Evolutionary conservation across 169 alveolate species (phyloP).

Genomic region (Plasmodium fragile): DNA sequence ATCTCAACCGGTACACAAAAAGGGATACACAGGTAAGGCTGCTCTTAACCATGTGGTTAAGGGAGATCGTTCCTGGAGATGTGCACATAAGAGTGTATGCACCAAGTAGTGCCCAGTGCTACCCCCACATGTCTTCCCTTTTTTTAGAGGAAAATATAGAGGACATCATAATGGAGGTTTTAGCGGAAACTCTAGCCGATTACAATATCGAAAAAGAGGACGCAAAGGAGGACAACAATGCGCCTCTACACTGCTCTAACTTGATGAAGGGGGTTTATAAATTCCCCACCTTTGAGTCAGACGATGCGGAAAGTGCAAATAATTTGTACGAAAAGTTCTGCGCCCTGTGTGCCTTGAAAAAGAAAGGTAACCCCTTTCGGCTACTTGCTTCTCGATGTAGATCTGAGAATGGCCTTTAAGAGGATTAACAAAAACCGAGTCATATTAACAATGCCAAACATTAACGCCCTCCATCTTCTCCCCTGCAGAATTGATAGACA

Average conservation of each 20-base stretch:
- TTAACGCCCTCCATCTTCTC: background rate
- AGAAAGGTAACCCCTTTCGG: constrained; percentile 21
- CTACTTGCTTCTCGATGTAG: background rate
- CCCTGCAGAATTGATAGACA: constrained; percentile 58
- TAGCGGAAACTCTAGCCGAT: constrained; percentile 28
- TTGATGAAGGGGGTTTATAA: constrained; percentile 5
- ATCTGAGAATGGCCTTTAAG: background rate
- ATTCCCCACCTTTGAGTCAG: background rate
- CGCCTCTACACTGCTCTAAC: background rate
- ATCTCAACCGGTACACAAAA: background rate
- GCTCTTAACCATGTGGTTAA: background rate
- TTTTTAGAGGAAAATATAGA: constrained; percentile 55
- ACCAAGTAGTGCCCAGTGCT: background rate
- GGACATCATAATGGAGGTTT: constrained; percentile 18
- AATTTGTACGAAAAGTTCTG: constrained; percentile 53
- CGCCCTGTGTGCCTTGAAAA: constrained; percentile 29
- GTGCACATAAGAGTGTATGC: background rate
- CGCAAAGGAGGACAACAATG: background rate
- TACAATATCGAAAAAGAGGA: background rate
- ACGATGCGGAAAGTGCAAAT: constrained; percentile 14
- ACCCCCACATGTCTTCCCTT: background rate
- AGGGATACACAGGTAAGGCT: constrained; percentile 18
- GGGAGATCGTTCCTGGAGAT: background rate
- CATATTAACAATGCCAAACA: background rate
- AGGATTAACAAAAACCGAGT: background rate